Evolutionary conservation across 1,284 basidiomycete species (phyloP).

Genomic region (Fistulinella cinereoalba): DNA sequence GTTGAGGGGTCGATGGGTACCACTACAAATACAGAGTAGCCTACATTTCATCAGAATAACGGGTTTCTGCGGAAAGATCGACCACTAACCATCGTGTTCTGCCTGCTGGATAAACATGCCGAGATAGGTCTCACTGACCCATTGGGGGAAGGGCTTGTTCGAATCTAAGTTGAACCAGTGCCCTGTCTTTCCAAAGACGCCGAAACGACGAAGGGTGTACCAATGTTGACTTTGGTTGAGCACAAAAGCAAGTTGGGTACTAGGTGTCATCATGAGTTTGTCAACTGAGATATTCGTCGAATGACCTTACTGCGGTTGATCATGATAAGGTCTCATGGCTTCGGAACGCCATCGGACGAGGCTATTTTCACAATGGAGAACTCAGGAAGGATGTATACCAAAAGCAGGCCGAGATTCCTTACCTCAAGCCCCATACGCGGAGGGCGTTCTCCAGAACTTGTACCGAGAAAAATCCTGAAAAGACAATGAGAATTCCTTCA

Average conservation of each 20-base stretch:
- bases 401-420: slow-evolving; percentile 21
- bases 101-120: slow-evolving; percentile 86
- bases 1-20: slow-evolving; percentile 49
- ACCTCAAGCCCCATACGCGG: slow-evolving; percentile 81
- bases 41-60: slow-evolving; percentile 38
- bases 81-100: slow-evolving; percentile 67
- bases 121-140: slow-evolving; percentile 82
- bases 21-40: slow-evolving; percentile 88
- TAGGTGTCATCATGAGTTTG: slow-evolving; percentile 32
- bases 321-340: slow-evolving; percentile 74
- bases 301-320: slow-evolving; percentile 68
- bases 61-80: neutral
- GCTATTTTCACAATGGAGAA: slow-evolving; percentile 30
- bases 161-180: slow-evolving; percentile 95
- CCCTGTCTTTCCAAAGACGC: slow-evolving; percentile 49
- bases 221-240: slow-evolving; percentile 87
- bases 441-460: slow-evolving; percentile 81
- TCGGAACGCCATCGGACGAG: slow-evolving; percentile 85
- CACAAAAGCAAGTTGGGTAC: slow-evolving; percentile 84
- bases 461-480: slow-evolving; percentile 80
- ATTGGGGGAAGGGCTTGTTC: slow-evolving; percentile 67
- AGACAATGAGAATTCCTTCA: slow-evolving; percentile 1
- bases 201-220: slow-evolving; percentile 87
- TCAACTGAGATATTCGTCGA: slow-evolving; percentile 7
- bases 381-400: too few relatives aligned